Base-by-base conservation (phyloP, 208 protist genomes). In the Trypanosoma congolense region DNA sequence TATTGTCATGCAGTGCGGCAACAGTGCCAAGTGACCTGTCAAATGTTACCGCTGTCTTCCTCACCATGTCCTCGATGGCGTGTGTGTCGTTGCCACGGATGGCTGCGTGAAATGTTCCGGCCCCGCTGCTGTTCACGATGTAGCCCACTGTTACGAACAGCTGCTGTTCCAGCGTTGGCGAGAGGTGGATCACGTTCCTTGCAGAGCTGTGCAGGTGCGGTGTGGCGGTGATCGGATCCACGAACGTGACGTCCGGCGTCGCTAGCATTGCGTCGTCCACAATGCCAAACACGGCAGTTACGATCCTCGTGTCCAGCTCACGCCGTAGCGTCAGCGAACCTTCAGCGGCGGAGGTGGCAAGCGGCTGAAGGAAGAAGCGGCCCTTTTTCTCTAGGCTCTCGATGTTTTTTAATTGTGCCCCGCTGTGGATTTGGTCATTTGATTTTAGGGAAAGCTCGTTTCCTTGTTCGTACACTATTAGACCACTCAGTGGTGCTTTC, bases 151-250 rank as follows among this genome's bases (percentile, higher is more conserved):
- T 4, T 6, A 45, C 24, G 24, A 59, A 59, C 18, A 48, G 36
- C 41, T 59, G 21, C 41, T 59, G 53, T 12, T 59, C 24, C 2
- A 59, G 22, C 25, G 53, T 59, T 19, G 53, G 42, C 0, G 42
- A 46, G 0, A 46, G 42, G 6, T 46, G 42, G n/a, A 46, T 46
- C 42, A 46, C 42, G 28, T 48, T 29, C 10, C 25, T 16, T 8
- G 18, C 10, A 24, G 2, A 4, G 2, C 24, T 3, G 25, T 48
- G n/a, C 26, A 59, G 5, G 2, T 2, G 33, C 10, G 35, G 4
- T 4, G 9, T 24, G 6, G 25, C 2, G 4, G 14, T 33, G 1
- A 59, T 14, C 4, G 53, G 53, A n/a, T 42, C 33, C 21, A 59
- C 28, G 26, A 59, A 59, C 0, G 21, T 22, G 30, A 45, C 24